Conservation (phyloP, 768 basidiomycete genomes). For the Phaeotremella fagi region DNA sequence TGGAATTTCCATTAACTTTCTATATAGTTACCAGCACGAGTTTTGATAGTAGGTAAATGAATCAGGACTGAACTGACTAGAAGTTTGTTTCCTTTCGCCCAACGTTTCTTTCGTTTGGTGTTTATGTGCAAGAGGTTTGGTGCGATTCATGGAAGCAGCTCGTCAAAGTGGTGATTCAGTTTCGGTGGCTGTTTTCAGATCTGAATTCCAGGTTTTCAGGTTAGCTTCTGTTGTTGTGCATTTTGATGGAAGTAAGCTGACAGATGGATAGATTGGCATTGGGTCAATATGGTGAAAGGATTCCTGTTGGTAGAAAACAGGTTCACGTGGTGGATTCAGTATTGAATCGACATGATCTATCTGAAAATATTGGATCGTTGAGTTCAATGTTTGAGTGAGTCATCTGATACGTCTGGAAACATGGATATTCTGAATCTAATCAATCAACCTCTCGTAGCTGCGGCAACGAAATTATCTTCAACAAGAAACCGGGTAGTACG, state of each 20-base stretch:
- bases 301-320: constrained; percentile 26
- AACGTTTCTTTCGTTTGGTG: constrained; percentile 21
- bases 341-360: background rate
- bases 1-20: constrained; percentile 2
- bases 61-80: constrained; percentile 8
- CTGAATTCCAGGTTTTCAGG: constrained; percentile 38
- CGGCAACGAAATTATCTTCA: too few relatives aligned
- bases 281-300: constrained; percentile 26
- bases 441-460: too few relatives aligned
- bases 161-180: constrained; percentile 21
- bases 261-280: constrained; percentile 29
- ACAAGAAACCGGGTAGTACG: too few relatives aligned
- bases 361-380: background rate
- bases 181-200: constrained; percentile 29
- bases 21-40: constrained; percentile 31
- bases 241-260: too few relatives aligned
- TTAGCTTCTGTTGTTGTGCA: too few relatives aligned
- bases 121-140: constrained; percentile 15
- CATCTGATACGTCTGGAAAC: too few relatives aligned
- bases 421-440: too few relatives aligned
- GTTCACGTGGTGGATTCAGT: constrained; percentile 14
- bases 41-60: constrained; percentile 28
- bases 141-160: constrained; percentile 34
- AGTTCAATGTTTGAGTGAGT: background rate
- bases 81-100: constrained; percentile 32